phyloP scores from a whole-genome alignment of 2,329 filamentous ascomycete species.

The Volutella citrinella region DNA sequence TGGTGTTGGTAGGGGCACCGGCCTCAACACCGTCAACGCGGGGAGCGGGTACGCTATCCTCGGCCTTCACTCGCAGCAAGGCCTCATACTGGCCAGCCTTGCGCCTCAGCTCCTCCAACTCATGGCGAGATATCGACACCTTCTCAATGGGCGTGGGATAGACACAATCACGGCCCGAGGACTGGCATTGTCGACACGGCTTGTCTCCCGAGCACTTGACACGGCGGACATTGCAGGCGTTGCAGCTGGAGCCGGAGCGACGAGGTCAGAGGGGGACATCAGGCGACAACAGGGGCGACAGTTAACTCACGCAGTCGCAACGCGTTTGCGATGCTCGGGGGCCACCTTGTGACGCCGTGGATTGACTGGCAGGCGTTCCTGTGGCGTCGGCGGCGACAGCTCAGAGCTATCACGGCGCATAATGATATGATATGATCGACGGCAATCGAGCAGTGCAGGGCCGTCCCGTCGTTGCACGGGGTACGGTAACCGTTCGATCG shows the following conservation, averaged over 20 bases:
- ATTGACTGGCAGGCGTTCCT: conserved; percentile 46
- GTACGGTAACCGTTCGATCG: too few species aligned
- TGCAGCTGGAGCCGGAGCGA: conserved; percentile 39
- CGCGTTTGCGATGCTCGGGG: conserved; percentile 45
- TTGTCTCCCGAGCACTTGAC: conserved; percentile 50
- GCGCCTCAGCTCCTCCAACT: conserved; percentile 39
- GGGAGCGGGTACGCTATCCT: conserved; percentile 15
- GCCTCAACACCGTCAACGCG: not conserved
- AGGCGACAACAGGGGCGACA: conserved; percentile 4
- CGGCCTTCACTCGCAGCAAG: conserved; percentile 34
- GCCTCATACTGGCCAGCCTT: conserved; percentile 40
- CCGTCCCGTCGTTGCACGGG: too few species aligned
- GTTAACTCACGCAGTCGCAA: conserved; percentile 45
- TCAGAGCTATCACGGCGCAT: conserved; percentile 19
- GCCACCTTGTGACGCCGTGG: conserved; percentile 47
- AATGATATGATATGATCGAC: too few species aligned
- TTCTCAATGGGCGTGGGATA: conserved; percentile 46
- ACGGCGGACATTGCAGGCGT: conserved; percentile 50
- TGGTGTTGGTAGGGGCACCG: not conserved
- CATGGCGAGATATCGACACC: conserved; percentile 38
- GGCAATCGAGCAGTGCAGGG: too few species aligned
- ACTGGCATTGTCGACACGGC: conserved; percentile 46
- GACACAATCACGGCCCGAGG: conserved; percentile 42
- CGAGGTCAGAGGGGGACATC: not conserved
- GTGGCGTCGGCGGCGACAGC: conserved; percentile 22